A percentile compares a stretch with the other conserved stretches of the same genome.
These are phyloP conservation scores for Malassezia psittaci DNA, from an alignment of 1,284 basidiomycete genomes.

Conservation along the genomic window DNA sequence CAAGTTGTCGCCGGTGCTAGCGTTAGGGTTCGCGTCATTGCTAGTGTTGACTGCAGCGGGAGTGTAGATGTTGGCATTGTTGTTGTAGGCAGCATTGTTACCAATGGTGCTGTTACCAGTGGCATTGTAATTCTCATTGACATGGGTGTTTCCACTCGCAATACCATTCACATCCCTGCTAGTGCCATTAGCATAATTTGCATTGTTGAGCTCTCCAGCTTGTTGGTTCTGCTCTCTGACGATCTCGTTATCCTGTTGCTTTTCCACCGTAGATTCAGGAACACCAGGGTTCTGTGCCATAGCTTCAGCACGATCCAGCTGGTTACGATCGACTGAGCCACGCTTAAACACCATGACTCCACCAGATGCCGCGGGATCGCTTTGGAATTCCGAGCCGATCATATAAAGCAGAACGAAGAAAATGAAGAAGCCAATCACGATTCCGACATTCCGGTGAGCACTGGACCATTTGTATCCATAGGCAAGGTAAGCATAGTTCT, in stretches of 20 bases:
- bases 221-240: background rate
- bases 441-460: conserved; percentile 28
- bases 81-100: no score
- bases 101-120: no score
- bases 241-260: background rate
- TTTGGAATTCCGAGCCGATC: conserved; percentile 30
- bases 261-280: background rate
- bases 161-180: no score
- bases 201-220: background rate
- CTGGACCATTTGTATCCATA: conserved; percentile 27
- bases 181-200: no score
- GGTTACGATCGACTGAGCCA: conserved; percentile 1
- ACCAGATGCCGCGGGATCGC: conserved; percentile 27
- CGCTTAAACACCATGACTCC: conserved; percentile 38
- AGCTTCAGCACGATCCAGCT: background rate
- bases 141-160: no score
- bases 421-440: conserved; percentile 31
- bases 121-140: no score
- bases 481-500: conserved; percentile 18
- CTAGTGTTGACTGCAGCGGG: no score
- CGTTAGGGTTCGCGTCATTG: no score
- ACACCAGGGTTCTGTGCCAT: background rate
- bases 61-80: no score
- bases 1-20: no score
- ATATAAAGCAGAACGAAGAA: conserved; percentile 26